Evolutionary conservation across 192 early-diverging fungal genomes (phyloP), one percentile per base, ranked within the genome.

Genomic region (Entomortierella parvispora): DNA sequence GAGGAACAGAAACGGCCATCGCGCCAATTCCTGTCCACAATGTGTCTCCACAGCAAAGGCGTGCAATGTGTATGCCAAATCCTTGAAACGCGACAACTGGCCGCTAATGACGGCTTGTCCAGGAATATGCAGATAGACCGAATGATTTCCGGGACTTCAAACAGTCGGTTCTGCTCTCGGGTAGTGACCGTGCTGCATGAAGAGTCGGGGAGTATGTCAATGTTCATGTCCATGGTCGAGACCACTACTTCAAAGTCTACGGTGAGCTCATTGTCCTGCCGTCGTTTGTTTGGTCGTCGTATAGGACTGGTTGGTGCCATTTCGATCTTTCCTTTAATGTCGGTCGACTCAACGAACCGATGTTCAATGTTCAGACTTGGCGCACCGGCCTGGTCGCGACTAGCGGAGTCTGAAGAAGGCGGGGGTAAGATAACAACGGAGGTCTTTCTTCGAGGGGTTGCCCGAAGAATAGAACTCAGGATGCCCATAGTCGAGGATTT

Each of bases 121-220:
- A 77, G 22, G 55, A 77, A 77, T 47, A 64, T 59, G 43, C 54
- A 65, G 18, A 77, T 63, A 4, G 53, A 68, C 0, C 66, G 74
- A 26, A 77, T 60, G 14, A 77, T 77, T 33, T 77, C 74, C 14
- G 74, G 74, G 31, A 77, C 58, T 11, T 77, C 65, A 67, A 77
- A 77, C 44, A 77, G 44, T 20, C 74, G 58, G 22, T 68, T 71
- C 25, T 71, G 57, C 15, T 56, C 60, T 15, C 56, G 45, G 17
- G 69, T 44, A 29, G 26, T 45, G 4, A 32, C 12, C 45, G 29
- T 7, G 3, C 5, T n/a, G 11, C 14, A 7, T 18, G 47, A 15
- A 25, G 4, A 25, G 28, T 28, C 17, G 25, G 7, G 5, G 4
- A 10, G 17, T 32, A 32, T 33, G 17, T 69, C 58, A 51, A 69